Evolutionary conservation across 2,329 filamentous ascomycete genomes (phyloP).

Genomic region (Cladosporium halotolerans): DNA sequence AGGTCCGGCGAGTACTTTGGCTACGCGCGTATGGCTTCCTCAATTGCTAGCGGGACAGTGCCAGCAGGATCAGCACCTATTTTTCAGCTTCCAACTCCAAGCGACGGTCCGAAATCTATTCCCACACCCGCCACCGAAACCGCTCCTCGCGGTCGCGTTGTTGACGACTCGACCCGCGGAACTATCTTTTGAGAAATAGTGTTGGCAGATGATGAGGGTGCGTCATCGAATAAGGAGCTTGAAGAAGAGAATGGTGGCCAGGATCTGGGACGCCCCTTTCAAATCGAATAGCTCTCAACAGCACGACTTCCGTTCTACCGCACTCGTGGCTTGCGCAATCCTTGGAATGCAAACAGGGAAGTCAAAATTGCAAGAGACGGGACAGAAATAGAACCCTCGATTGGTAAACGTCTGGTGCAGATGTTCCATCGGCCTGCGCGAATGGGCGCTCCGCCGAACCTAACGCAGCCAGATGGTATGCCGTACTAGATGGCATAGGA

Average conservation of each 20-base stretch:
- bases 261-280: conserved; percentile 85
- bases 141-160: conserved; percentile 76
- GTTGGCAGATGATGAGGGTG: conserved; percentile 44
- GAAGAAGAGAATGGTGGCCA: conserved; percentile 43
- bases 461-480: neutral
- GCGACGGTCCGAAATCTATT: conserved; percentile 59
- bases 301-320: conserved; percentile 79
- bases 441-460: neutral
- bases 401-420: conserved; percentile 69
- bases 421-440: conserved; percentile 52
- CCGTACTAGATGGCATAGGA: neutral
- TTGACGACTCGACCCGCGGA: conserved; percentile 83
- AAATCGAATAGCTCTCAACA: conserved; percentile 83
- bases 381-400: conserved; percentile 78
- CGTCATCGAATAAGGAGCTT: conserved; percentile 22
- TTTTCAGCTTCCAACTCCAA: neutral
- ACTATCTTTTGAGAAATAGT: conserved; percentile 96
- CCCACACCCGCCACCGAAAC: conserved; percentile 70
- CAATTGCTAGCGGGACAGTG: conserved; percentile 64
- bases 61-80: neutral
- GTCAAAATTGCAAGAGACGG: conserved; percentile 94
- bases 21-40: conserved; percentile 82
- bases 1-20: conserved; percentile 97
- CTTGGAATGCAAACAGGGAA: conserved; percentile 90
- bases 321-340: conserved; percentile 79